Percentiles rank a stretch among this genome's conserved stretches.
Conservation (phyloP, 2,329 filamentous ascomycete species). For the Pseudogymnoascus pannorum region DNA sequence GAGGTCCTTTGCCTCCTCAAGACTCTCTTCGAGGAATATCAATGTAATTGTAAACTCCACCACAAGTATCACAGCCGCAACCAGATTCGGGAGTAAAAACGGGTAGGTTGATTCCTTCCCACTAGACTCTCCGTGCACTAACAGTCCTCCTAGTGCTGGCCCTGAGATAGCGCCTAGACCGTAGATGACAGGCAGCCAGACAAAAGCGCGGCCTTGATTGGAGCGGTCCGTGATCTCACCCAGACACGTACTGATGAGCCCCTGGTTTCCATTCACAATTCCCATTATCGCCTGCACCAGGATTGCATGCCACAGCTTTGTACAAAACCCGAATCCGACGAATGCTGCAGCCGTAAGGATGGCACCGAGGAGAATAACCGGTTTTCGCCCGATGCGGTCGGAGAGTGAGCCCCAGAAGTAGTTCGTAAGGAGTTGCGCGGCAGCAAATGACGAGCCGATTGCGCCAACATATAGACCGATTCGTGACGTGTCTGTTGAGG, state of each 20-base stretch:
- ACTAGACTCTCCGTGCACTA: conserved; percentile 52
- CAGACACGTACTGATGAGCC: conserved; percentile 84
- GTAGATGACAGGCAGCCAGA: conserved; percentile 93
- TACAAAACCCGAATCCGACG: conserved; percentile 78
- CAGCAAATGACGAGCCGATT: conserved; percentile 82
- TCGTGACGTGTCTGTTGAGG: conserved; percentile 62
- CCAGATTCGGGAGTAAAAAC: conserved; percentile 76
- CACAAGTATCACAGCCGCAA: conserved; percentile 64
- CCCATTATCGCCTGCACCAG: conserved; percentile 87
- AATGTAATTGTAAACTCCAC: conserved; percentile 65
- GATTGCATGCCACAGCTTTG: conserved; percentile 73
- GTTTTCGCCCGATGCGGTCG: conserved; percentile 72
- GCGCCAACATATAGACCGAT: conserved; percentile 84
- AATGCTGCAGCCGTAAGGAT: conserved; percentile 78
- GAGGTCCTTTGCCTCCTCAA: conserved; percentile 57
- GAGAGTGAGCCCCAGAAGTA: conserved; percentile 85
- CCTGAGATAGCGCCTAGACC: conserved; percentile 90
- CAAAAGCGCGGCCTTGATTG: conserved; percentile 90
- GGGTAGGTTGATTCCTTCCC: conserved; percentile 57
- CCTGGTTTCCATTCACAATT: conserved; percentile 88
- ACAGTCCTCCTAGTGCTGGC: conserved; percentile 78
- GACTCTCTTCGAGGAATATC: conserved; percentile 81
- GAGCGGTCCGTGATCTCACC: conserved; percentile 92
- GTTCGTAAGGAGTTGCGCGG: conserved; percentile 88
- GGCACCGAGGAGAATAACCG: conserved; percentile 75